Base-by-base conservation (phyloP, 2,329 filamentous ascomycete species). In the Fusarium sp. region DNA sequence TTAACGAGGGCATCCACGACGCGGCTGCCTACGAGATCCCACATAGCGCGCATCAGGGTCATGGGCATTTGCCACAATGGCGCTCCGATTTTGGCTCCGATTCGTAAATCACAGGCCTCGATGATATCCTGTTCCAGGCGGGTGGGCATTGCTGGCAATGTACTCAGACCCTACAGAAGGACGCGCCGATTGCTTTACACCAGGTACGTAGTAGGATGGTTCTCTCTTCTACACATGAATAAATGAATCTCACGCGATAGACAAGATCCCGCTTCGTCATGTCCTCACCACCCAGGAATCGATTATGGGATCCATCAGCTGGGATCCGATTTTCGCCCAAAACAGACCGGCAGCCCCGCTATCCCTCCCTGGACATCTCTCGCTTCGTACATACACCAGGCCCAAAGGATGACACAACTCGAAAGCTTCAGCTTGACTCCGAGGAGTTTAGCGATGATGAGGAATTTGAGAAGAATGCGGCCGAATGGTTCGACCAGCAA, bases 291-390 rank as follows among this genome's bases (percentile, higher is more conserved):
- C 40, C 71, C 27, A 69, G 64, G 27, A 73, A 65, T 43, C 57
- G 65, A 25, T 69, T 82, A 32, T 84, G 82, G 82, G 78, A 72
- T 45, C 79, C 78, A 22, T 72, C 71, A 25, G 66, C 70, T 33
- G 80, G 80, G 27, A 80, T 83, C 60, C 78, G 80, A 7, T 83
- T 83, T 70, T 73, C 78, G 1, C 69, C 78, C 14, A 73, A 69
- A 57, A 33, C 69, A 33, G 58, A 71, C 45, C 50, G 66, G n/a
- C 54, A 72, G 52, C 64, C 71, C 4, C 33, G 76, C 3, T 82
- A 81, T 66, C 80, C 79, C 15, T 61, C 67, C 32, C 60, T 81
- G 38, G 76, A 80, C 33, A 54, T 75, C 45, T 57, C 74, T 59
- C 78, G 80, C 20, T 80, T 80, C 32, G n/a, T 80, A 9, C 77